Conservation (phyloP, 148 eudicot species). For the Spergularia marina region DNA sequence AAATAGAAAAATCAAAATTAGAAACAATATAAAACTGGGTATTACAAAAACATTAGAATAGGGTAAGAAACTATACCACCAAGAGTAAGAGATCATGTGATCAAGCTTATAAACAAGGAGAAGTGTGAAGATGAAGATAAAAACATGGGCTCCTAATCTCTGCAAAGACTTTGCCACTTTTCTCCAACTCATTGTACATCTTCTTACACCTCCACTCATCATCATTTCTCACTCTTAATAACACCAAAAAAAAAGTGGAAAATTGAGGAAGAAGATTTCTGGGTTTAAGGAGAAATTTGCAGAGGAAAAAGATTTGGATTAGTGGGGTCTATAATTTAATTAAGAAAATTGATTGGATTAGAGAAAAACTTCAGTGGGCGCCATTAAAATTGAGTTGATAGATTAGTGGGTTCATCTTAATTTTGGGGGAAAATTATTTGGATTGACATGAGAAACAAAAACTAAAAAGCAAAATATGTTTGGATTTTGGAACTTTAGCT, state of each 20-base stretch:
- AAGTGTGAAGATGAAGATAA: slow-evolving; percentile 58
- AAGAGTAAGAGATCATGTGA: slow-evolving; percentile 52
- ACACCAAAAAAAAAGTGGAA: background rate
- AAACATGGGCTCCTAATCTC: slow-evolving; percentile 55
- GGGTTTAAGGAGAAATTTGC: too few species aligned
- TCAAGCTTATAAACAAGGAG: slow-evolving; percentile 81
- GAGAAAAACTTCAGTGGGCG: background rate
- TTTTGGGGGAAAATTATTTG: background rate
- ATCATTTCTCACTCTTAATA: background rate
- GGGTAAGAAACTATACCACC: slow-evolving; percentile 58
- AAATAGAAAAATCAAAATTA: background rate
- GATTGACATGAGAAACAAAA: background rate
- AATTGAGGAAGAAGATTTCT: too few species aligned
- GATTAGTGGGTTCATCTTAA: background rate
- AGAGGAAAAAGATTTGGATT: background rate
- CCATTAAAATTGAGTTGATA: background rate
- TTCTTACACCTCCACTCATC: slow-evolving; percentile 17
- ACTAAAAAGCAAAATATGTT: background rate
- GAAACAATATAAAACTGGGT: background rate
- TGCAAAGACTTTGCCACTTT: slow-evolving; percentile 69
- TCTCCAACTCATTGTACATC: slow-evolving; percentile 67
- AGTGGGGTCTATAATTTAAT: background rate
- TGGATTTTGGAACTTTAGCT: background rate
- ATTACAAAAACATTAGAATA: background rate
- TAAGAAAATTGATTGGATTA: background rate